phyloP scores from a whole-genome alignment of 192 early-diverging fungal species.

The Coemansia sp. region DNA sequence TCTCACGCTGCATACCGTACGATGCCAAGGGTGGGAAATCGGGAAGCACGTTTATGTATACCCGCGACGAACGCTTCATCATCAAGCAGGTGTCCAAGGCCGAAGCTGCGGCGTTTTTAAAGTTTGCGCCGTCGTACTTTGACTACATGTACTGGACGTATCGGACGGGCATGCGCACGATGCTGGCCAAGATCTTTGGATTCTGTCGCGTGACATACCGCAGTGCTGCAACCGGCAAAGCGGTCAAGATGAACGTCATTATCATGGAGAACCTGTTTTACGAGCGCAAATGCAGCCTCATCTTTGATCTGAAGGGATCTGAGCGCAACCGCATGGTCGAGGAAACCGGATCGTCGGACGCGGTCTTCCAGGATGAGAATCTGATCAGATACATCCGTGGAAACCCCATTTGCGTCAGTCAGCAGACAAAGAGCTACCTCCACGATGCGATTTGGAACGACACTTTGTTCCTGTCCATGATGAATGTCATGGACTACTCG shows the following conservation, averaged over 20 bases:
- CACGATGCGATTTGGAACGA: slow-evolving; percentile 89
- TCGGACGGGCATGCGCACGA: slow-evolving; percentile 64
- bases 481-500: slow-evolving; percentile 99
- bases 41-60: slow-evolving; percentile 88
- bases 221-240: slow-evolving; percentile 78
- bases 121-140: slow-evolving; percentile 92
- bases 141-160: slow-evolving; percentile 62
- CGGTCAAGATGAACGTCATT: slow-evolving; percentile 84
- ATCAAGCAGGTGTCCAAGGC: slow-evolving; percentile 85
- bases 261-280: slow-evolving; percentile 98
- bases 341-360: slow-evolving; percentile 76
- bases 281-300: slow-evolving; percentile 66
- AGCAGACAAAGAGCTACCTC: slow-evolving; percentile 84
- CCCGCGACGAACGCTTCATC: slow-evolving; percentile 86
- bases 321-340: slow-evolving; percentile 91
- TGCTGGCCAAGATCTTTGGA: slow-evolving; percentile 88
- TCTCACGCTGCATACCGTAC: slow-evolving; percentile 87
- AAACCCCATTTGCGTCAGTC: slow-evolving; percentile 87
- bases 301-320: slow-evolving; percentile 95
- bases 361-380: slow-evolving; percentile 93
- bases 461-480: slow-evolving; percentile 87
- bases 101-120: slow-evolving; percentile 84
- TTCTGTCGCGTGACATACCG: slow-evolving; percentile 90
- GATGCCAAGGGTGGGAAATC: slow-evolving; percentile 87
- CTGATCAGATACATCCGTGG: slow-evolving; percentile 74